Evolutionary conservation across 75 land plant genomes (phyloP).

Genomic region (Adiantum capillusveneris): DNA sequence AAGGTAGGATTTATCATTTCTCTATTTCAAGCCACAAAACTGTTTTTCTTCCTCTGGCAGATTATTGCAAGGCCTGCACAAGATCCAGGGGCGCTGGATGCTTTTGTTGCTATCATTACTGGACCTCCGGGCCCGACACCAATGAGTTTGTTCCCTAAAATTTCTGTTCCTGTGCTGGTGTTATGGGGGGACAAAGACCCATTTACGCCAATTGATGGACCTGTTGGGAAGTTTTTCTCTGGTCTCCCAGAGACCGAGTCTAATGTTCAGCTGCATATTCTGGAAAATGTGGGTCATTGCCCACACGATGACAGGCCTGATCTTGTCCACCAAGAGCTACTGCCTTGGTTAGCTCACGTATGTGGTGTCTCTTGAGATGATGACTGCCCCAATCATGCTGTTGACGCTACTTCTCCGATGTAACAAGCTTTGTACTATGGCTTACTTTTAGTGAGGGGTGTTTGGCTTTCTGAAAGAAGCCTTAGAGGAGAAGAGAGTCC

Average conservation of each 20-base stretch:
- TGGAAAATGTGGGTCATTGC: constrained; percentile 82
- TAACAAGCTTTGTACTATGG: no score
- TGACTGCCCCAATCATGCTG: no score
- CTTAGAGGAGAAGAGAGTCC: no score
- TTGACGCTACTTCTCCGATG: no score
- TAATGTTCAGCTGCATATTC: constrained; percentile 36
- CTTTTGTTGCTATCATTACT: constrained; percentile 76
- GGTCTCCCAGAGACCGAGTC: constrained; percentile 33
- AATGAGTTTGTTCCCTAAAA: constrained; percentile 40
- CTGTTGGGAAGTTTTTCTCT: constrained; percentile 68
- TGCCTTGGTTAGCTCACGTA: constrained; percentile 54
- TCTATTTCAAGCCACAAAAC: neutral
- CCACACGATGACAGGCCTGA: constrained; percentile 95
- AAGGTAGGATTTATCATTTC: no score
- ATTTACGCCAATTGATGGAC: constrained; percentile 83
- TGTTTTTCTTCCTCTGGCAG: constrained; percentile 42
- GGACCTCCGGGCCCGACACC: constrained; percentile 95
- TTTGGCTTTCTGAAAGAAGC: no score
- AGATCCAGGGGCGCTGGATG: constrained; percentile 77
- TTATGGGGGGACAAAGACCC: constrained; percentile 86
- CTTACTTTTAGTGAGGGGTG: no score
- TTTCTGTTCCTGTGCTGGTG: constrained; percentile 53
- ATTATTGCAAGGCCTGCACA: constrained; percentile 58
- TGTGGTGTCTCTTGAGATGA: no score
- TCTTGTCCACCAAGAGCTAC: constrained; percentile 69